Conservation (phyloP, 2,329 filamentous ascomycete species). For the Aspergillus pseudoglaucus region DNA sequence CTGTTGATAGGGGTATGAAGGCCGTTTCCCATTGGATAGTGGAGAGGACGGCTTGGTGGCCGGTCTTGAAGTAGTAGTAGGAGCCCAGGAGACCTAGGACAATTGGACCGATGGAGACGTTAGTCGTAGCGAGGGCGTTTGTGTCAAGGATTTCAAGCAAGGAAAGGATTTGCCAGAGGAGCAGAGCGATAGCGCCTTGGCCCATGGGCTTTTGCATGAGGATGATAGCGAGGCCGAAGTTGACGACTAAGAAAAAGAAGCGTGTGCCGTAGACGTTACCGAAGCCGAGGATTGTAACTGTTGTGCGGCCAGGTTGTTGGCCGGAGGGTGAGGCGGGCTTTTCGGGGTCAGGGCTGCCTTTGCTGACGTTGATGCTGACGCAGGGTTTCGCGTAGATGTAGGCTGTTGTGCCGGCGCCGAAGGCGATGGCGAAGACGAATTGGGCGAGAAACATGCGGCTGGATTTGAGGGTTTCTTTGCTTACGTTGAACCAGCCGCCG, state of each 20-base stretch:
- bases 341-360: conserved; percentile 39
- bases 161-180: conserved; percentile 83
- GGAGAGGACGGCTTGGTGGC: conserved; percentile 80
- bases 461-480: conserved; percentile 61
- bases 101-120: conserved; percentile 68
- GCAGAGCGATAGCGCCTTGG: conserved; percentile 70
- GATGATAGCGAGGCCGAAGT: conserved; percentile 68
- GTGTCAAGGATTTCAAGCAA: conserved; percentile 59
- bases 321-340: conserved; percentile 21
- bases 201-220: conserved; percentile 94
- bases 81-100: conserved; percentile 82
- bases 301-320: conserved; percentile 31
- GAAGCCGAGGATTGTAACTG: conserved; percentile 79
- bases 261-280: conserved; percentile 88
- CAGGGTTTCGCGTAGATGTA: conserved; percentile 83
- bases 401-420: conserved; percentile 76
- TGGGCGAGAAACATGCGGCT: conserved; percentile 73
- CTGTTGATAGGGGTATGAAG: conserved; percentile 76
- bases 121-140: conserved; percentile 54
- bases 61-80: conserved; percentile 96
- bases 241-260: conserved; percentile 76
- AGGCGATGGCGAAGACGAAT: conserved; percentile 67
- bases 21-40: conserved; percentile 95
- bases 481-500: conserved; percentile 70
- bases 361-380: conserved; percentile 61